Percentiles rank a stretch among this genome's conserved stretches.
Evolutionary conservation across 257 asterid species (phyloP).

Genomic region (Schizonepeta tenuifolia): DNA sequence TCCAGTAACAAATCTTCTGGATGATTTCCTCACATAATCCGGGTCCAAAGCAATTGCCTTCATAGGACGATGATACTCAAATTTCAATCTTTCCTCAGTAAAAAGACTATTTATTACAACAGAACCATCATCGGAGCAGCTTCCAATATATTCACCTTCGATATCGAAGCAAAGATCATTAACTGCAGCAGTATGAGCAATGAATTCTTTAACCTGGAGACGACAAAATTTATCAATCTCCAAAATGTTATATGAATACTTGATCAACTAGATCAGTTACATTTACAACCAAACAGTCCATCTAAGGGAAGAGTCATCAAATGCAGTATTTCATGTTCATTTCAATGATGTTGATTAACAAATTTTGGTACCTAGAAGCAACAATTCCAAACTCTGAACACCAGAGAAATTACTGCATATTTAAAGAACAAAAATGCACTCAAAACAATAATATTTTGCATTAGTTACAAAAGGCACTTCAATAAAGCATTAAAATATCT

Average conservation of each 20-base stretch:
- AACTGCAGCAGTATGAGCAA: slow-evolving; percentile 90
- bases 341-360: slow-evolving; percentile 1
- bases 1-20: slow-evolving; percentile 94
- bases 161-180: slow-evolving; percentile 91
- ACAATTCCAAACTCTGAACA: slow-evolving; percentile 9
- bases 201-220: slow-evolving; percentile 83
- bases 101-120: slow-evolving; percentile 90
- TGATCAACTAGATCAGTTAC: slow-evolving; percentile 22
- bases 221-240: slow-evolving; percentile 36
- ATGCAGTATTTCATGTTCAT: slow-evolving; percentile 2
- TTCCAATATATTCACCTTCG: slow-evolving; percentile 97
- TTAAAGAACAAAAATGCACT: not conserved
- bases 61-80: slow-evolving; percentile 97
- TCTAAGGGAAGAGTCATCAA: slow-evolving; percentile 6
- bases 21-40: slow-evolving; percentile 82
- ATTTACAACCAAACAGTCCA: slow-evolving; percentile 19
- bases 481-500: not conserved
- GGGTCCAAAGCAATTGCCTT: slow-evolving; percentile 97
- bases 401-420: not conserved
- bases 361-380: not conserved
- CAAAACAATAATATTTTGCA: not conserved
- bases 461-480: slow-evolving; percentile 6
- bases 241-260: slow-evolving; percentile 18
- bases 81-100: slow-evolving; percentile 83
- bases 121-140: slow-evolving; percentile 99